phyloP scores from a whole-genome alignment of 2,329 filamentous ascomycete genomes.

The Penicillium sp. region DNA sequence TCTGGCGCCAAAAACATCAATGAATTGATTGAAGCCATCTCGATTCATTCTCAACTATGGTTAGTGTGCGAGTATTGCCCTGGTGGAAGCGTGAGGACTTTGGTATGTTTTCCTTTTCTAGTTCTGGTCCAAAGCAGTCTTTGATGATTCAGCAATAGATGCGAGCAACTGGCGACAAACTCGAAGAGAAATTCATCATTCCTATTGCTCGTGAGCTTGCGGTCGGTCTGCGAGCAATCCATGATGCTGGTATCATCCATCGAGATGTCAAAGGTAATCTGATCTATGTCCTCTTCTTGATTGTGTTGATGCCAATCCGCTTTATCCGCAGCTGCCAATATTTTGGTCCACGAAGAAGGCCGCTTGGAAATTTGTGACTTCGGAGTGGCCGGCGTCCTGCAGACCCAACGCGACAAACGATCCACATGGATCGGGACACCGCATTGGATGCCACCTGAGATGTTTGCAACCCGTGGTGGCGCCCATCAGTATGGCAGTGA shows the following conservation, averaged over 20 bases:
- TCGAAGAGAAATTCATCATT: constrained; percentile 58
- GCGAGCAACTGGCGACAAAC: constrained; percentile 44
- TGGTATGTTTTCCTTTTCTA: constrained; percentile 46
- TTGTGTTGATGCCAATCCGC: too few relatives aligned
- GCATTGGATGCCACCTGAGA: constrained; percentile 62
- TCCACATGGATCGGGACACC: constrained; percentile 61
- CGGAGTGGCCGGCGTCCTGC: constrained; percentile 58
- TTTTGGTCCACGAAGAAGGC: constrained; percentile 59
- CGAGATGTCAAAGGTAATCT: constrained; percentile 58
- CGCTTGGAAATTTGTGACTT: constrained; percentile 60
- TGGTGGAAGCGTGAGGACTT: constrained; percentile 58
- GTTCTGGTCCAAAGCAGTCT: too few relatives aligned
- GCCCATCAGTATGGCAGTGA: constrained; percentile 46
- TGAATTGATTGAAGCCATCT: constrained; percentile 57
- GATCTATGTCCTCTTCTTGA: too few relatives aligned
- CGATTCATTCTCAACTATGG: constrained; percentile 60
- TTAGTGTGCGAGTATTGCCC: constrained; percentile 62
- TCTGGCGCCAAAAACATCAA: constrained; percentile 59
- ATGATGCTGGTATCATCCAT: constrained; percentile 61
- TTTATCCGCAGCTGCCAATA: constrained; percentile 56
- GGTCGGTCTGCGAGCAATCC: constrained; percentile 55
- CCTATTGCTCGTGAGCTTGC: constrained; percentile 60
- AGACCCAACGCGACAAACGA: constrained; percentile 55
- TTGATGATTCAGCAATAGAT: constrained; percentile 41
- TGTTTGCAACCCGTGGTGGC: constrained; percentile 41